Conservation (phyloP, 257 asterid species). For the Thymus mandschuricus region DNA sequence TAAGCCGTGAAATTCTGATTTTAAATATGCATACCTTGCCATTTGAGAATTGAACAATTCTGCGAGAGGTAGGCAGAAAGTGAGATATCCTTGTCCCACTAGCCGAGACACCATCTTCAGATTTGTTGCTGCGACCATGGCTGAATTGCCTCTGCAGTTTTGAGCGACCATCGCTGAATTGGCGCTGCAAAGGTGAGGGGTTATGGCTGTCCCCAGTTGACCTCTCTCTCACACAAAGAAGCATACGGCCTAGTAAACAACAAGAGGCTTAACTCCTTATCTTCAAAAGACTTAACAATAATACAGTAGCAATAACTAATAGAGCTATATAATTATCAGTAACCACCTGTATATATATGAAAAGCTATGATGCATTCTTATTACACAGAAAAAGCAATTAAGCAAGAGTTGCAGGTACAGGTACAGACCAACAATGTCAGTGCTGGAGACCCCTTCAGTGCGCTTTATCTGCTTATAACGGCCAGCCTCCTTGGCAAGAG, state of each 20-base stretch:
- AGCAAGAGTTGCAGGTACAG: conserved; percentile 28
- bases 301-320: not conserved
- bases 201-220: conserved; percentile 65
- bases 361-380: no score
- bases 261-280: no score
- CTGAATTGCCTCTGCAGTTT: conserved; percentile 97
- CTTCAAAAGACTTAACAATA: no score
- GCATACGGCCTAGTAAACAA: conserved; percentile 84
- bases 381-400: not conserved
- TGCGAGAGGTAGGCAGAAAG: conserved; percentile 96
- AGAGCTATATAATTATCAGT: no score
- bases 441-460: conserved; percentile 96
- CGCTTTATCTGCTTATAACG: conserved; percentile 96
- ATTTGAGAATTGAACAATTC: conserved; percentile 96
- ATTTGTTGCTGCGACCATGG: conserved; percentile 85
- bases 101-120: conserved; percentile 79
- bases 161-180: conserved; percentile 78
- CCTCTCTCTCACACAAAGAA: conserved; percentile 98
- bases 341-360: no score
- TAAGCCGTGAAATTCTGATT: not conserved
- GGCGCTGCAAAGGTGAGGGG: conserved; percentile 89
- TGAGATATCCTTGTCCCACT: conserved; percentile 91
- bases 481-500: conserved; percentile 93
- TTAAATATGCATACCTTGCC: conserved; percentile 63
- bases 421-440: conserved; percentile 86